Evolutionary conservation across 2,329 filamentous ascomycete genomes (phyloP).

Genomic region (Grosmannia clavigera): DNA sequence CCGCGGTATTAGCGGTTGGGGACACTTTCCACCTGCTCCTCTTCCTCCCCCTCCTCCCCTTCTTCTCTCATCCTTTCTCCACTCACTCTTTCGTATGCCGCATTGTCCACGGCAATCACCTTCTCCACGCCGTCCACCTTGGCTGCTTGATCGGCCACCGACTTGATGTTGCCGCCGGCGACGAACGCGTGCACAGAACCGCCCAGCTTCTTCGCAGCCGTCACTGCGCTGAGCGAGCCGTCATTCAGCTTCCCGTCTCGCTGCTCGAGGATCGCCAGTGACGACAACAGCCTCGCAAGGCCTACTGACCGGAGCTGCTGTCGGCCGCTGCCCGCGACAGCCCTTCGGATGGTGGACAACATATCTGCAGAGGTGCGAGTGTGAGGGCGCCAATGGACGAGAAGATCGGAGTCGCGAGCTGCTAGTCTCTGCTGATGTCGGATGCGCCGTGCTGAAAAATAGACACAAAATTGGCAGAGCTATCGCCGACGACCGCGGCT

Average conservation of each 20-base stretch:
- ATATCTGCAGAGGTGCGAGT: conserved; percentile 1
- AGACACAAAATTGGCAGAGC: neutral
- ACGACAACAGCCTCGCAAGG: conserved; percentile 63
- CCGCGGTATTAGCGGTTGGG: no score
- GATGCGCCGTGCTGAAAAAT: neutral
- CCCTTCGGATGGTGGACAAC: conserved; percentile 11
- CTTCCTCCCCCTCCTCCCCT: neutral
- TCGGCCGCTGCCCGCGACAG: conserved; percentile 3
- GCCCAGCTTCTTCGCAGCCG: conserved; percentile 76
- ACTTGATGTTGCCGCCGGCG: conserved; percentile 66
- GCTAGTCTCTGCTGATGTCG: neutral
- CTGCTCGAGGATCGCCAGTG: conserved; percentile 86
- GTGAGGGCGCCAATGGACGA: neutral
- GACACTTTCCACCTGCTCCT: neutral
- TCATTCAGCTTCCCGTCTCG: conserved; percentile 75
- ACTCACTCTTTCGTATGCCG: conserved; percentile 70
- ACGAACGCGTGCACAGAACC: conserved; percentile 78
- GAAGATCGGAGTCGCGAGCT: neutral
- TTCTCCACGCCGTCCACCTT: conserved; percentile 88
- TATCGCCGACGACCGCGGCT: neutral
- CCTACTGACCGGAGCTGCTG: conserved; percentile 29
- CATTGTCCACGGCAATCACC: conserved; percentile 78
- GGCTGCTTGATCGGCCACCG: conserved; percentile 68
- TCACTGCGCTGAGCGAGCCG: conserved; percentile 72
- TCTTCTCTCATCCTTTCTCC: neutral